phyloP scores from a whole-genome alignment of 306 rosid species.

The Pachyrhizus erosus region DNA sequence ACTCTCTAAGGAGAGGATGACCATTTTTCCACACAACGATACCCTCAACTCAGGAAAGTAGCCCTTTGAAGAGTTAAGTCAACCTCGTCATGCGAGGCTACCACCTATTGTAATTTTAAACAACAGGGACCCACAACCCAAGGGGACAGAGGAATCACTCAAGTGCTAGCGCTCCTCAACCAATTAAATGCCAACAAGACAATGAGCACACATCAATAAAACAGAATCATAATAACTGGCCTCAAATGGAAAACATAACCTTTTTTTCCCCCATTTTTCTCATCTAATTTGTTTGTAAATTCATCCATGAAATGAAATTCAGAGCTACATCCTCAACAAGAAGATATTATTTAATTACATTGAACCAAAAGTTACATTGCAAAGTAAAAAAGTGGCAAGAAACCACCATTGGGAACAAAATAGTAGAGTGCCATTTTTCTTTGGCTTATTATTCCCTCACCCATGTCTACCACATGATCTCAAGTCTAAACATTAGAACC shows the following conservation, averaged over 20 bases:
- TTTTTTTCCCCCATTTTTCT: too few relatives aligned
- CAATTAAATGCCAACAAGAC: neutral
- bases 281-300: neutral
- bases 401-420: constrained; percentile 23
- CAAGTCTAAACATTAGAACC: neutral
- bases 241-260: neutral
- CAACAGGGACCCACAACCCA: neutral
- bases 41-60: neutral
- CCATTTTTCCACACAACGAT: neutral
- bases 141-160: neutral
- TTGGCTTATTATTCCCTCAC: constrained; percentile 5
- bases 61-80: neutral
- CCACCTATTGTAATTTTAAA: neutral
- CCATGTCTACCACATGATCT: constrained; percentile 17
- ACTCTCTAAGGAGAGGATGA: neutral
- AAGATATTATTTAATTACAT: constrained; percentile 46
- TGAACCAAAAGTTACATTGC: constrained; percentile 6
- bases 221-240: neutral
- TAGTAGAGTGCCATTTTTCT: constrained; percentile 21
- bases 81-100: neutral
- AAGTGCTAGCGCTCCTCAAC: neutral
- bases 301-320: neutral
- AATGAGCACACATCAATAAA: neutral
- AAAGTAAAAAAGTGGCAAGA: neutral
- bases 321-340: neutral